Evolutionary conservation across 139 green algal genomes (phyloP).

Genomic region (Coccomyxa sp.): DNA sequence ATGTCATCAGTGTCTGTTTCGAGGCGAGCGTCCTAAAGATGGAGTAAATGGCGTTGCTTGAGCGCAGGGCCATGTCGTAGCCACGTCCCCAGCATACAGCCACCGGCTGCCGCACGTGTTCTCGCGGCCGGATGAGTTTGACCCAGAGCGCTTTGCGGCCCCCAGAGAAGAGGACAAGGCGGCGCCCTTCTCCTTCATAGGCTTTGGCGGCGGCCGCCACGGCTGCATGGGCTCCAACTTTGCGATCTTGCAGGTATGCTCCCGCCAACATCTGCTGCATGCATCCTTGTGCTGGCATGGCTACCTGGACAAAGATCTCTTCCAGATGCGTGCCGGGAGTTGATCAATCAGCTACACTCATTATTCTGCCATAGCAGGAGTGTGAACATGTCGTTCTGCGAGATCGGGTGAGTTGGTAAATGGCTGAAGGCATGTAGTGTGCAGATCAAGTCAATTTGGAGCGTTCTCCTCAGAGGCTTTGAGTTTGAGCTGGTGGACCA

Average conservation of each 20-base stretch:
- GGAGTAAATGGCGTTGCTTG: too few relatives aligned
- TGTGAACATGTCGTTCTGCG: neutral
- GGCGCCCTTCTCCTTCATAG: constrained; percentile 80
- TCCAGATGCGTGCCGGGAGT: neutral
- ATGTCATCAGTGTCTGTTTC: too few relatives aligned
- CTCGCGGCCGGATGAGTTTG: constrained; percentile 66
- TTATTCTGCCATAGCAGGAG: neutral
- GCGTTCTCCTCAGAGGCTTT: constrained; percentile 91
- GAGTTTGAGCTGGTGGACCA: constrained; percentile 92
- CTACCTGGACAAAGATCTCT: neutral
- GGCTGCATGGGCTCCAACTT: constrained; percentile 98
- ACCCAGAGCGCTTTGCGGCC: constrained; percentile 66
- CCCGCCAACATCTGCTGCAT: neutral
- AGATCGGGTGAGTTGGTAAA: neutral
- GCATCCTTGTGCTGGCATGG: neutral
- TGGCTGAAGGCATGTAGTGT: neutral
- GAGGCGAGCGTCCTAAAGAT: too few relatives aligned
- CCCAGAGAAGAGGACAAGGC: constrained; percentile 83
- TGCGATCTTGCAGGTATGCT: constrained; percentile 77
- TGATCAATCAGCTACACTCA: neutral
- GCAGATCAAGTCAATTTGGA: constrained; percentile 98
- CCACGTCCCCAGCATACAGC: constrained; percentile 81
- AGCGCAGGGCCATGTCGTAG: constrained; percentile 80
- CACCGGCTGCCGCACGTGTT: constrained; percentile 83
- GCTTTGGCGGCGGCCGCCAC: constrained; percentile 95